These are phyloP conservation scores for Pseudogymnoascus sp. DNA, from an alignment of 2,329 filamentous ascomycete species.

Conservation along the genomic window DNA sequence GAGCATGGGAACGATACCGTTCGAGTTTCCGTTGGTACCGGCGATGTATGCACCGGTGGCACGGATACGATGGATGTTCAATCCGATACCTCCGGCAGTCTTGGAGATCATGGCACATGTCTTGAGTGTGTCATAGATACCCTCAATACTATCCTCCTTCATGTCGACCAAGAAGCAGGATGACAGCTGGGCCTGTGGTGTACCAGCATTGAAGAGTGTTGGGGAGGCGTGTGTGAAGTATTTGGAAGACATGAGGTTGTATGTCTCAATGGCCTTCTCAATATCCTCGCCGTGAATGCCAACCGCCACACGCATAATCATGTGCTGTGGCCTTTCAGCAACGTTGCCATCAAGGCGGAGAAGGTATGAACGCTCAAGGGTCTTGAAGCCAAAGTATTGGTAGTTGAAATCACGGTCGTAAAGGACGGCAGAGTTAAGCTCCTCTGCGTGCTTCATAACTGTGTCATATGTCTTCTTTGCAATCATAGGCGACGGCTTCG, in stretches of 20 bases:
- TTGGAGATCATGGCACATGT: conserved; percentile 99
- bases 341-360: conserved; percentile 93
- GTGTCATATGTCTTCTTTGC: conserved; percentile 82
- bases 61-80: conserved; percentile 94
- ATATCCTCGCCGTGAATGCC: conserved; percentile 94
- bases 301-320: conserved; percentile 99
- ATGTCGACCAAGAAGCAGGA: conserved; percentile 99
- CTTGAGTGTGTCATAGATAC: conserved; percentile 98
- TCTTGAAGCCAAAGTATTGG: conserved; percentile 99
- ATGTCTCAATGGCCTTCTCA: conserved; percentile 92
- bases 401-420: conserved; percentile 99
- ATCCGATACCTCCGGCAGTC: conserved; percentile 94
- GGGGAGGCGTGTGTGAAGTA: conserved; percentile 98
- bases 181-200: conserved; percentile 85
- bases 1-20: conserved; percentile 95
- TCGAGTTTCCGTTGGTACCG: conserved; percentile 96
- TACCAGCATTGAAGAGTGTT: conserved; percentile 96
- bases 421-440: conserved; percentile 97
- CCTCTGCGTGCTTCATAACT: conserved; percentile 91
- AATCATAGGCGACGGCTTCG: conserved; percentile 82
- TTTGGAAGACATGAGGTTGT: conserved; percentile 98
- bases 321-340: conserved; percentile 94
- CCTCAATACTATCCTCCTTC: conserved; percentile 99
- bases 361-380: conserved; percentile 92
- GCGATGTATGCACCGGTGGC: conserved; percentile 97